Conservation (phyloP, 2,329 filamentous ascomycete genomes). For the Epichloe elymi region DNA sequence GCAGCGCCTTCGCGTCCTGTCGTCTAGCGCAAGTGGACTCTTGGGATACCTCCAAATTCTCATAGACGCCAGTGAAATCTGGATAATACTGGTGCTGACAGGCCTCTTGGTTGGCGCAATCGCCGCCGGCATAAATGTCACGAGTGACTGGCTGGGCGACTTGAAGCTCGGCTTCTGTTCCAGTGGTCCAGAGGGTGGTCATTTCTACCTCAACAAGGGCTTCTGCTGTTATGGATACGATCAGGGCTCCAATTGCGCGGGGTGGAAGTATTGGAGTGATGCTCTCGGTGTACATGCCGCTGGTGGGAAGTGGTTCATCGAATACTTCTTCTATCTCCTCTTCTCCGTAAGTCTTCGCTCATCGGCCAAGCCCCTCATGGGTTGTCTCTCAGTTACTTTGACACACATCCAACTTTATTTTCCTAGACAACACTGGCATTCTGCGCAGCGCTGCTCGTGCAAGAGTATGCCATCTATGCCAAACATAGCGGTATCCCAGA, state of each 20-base stretch:
- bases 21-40: conserved; percentile 54
- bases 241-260: conserved; percentile 64
- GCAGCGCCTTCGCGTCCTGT: conserved; percentile 68
- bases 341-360: conserved; percentile 51
- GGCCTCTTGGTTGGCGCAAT: conserved; percentile 73
- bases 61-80: conserved; percentile 78
- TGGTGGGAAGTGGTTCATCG: conserved; percentile 65
- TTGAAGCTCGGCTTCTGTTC: conserved; percentile 83
- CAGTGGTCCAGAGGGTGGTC: conserved; percentile 59
- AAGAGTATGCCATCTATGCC: conserved; percentile 74
- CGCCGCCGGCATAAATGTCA: conserved; percentile 80
- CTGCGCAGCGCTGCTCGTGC: conserved; percentile 65
- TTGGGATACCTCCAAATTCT: conserved; percentile 60
- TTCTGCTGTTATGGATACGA: conserved; percentile 95
- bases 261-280: conserved; percentile 77
- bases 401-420: not conserved
- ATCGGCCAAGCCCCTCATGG: not conserved
- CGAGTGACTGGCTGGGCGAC: conserved; percentile 86
- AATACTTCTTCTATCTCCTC: conserved; percentile 77
- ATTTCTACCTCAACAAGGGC: conserved; percentile 78
- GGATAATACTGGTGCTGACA: conserved; percentile 76
- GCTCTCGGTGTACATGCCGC: conserved; percentile 54
- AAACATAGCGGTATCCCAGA: conserved; percentile 95
- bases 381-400: not conserved
- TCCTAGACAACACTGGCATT: conserved; percentile 63